Percentiles rank a stretch among this genome's conserved stretches.
Conservation (phyloP, 192 early-diverging fungal species). For the Phlyctochytrium planicorne region DNA sequence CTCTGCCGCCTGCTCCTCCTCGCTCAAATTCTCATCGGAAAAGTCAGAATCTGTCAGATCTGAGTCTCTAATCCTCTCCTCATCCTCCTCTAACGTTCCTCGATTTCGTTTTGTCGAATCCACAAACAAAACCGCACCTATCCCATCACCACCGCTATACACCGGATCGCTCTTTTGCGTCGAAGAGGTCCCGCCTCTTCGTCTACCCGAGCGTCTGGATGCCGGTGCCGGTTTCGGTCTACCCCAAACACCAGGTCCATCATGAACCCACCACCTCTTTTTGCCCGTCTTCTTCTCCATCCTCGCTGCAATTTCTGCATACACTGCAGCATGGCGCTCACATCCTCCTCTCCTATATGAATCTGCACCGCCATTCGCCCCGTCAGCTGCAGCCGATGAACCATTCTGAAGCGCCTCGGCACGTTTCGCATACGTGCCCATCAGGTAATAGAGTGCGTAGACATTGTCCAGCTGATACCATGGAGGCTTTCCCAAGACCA, state of each 20-base stretch:
- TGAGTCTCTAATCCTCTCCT: slow-evolving; percentile 6
- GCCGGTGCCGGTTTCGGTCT: not conserved
- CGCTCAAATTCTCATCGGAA: not conserved
- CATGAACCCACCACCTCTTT: not conserved
- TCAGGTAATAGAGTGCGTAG: slow-evolving; percentile 12
- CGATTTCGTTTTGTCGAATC: not conserved
- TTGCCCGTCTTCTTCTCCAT: not conserved
- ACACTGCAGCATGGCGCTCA: slow-evolving; percentile 9
- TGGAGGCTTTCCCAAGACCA: slow-evolving; percentile 16
- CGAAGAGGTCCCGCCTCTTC: not conserved
- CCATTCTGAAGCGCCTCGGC: not conserved
- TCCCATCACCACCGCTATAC: not conserved
- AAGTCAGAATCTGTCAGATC: slow-evolving; percentile 8
- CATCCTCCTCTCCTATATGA: not conserved
- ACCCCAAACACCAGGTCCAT: slow-evolving; percentile 6
- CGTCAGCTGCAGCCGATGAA: not conserved
- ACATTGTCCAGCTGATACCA: slow-evolving; percentile 22
- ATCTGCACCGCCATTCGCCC: not conserved
- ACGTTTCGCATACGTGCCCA: slow-evolving; percentile 15
- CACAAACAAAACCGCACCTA: not conserved
- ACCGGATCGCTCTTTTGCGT: not conserved
- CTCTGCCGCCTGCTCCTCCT: not conserved
- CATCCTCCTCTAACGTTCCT: not conserved
- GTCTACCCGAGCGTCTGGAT: not conserved
- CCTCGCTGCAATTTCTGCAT: slow-evolving; percentile 1